phyloP scores from a whole-genome alignment of 108 stramenopile genomes.

The Aureococcus anophagefferens region DNA sequence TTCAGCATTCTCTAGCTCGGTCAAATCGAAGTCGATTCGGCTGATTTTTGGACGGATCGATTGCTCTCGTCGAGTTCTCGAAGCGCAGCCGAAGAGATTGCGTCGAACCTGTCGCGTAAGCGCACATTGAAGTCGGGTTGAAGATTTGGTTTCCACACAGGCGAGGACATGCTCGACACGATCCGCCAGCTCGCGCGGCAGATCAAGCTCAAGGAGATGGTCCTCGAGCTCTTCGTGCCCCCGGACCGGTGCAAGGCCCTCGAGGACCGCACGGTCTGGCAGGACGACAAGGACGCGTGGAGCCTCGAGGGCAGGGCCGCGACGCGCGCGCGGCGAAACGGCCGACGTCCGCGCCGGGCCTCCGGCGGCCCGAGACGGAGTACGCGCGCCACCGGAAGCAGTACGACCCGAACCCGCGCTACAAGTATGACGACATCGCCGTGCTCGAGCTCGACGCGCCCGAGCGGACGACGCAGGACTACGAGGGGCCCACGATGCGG shows the following conservation, averaged over 20 bases:
- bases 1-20: too few species aligned
- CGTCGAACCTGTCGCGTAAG: too few species aligned
- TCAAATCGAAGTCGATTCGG: too few species aligned
- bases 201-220: conserved; percentile 67
- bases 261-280: conserved; percentile 61
- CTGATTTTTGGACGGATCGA: too few species aligned
- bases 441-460: conserved; percentile 56
- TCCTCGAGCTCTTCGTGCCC: conserved; percentile 61
- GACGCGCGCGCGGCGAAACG: too few species aligned
- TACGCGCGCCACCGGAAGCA: conserved; percentile 55
- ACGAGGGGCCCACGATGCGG: conserved; percentile 56
- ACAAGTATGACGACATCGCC: conserved; percentile 53
- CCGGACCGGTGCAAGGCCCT: conserved; percentile 44
- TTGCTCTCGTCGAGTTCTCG: too few species aligned
- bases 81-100: too few species aligned
- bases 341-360: conserved; percentile 13
- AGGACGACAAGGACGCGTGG: conserved; percentile 62
- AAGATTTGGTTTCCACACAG: too few species aligned
- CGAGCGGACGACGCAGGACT: conserved; percentile 54
- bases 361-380: conserved; percentile 61
- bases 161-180: conserved; percentile 65
- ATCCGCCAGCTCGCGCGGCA: conserved; percentile 67
- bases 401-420: conserved; percentile 60
- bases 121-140: too few species aligned
- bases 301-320: too few species aligned